Base-by-base conservation (phyloP, 2,329 filamentous ascomycete genomes). In the Curvularia lunata region DNA sequence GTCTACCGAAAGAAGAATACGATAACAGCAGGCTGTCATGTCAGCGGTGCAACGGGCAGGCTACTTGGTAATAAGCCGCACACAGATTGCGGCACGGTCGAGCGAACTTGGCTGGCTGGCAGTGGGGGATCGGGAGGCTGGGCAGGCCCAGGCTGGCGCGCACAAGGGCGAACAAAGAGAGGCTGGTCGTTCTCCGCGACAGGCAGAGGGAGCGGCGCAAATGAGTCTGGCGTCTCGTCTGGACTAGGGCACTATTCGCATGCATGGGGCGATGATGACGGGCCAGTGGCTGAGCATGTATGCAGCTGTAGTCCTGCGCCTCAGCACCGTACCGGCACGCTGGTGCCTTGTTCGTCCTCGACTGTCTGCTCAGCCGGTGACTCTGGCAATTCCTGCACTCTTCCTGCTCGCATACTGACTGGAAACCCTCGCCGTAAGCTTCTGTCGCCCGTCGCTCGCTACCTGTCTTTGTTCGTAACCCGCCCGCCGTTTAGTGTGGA, bases 231-330 rank as follows among this genome's bases (percentile, higher is more conserved):
- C 23, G 23, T 6, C 23, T 25, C 23, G 23, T 25, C 23, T 25
- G 23, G 23, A 25, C 23, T 25, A 25, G 23, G 23, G 23, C 23
- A 6, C 23, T 25, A 6, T 25, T 6, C 16, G 12, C 30, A 27
- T 37, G 48, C 28, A 37, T 32, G 42, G 28, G 45, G 41, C 50
- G 19, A 46, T 49, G 41, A 50, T 55, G 52, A 58, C 58, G 48
- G 23, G 48, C 48, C 49, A 50, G 64, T 67, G 64, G 64, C 64
- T 67, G 64, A 67, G 64, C 54, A 45, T 46, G 19, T 38, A 59
- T 52, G 56, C 48, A 52, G 56, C 51, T 58, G 48, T 62, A 55
- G 56, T 66, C 56, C 51, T 66, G 52, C 49, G 62, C 62, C 64
- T 67, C 64, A 64, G 58, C 49, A 46, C 52, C 49, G 57, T 61